phyloP scores from a whole-genome alignment of 441 rosid species.

The Metrosideros polymorpha region DNA sequence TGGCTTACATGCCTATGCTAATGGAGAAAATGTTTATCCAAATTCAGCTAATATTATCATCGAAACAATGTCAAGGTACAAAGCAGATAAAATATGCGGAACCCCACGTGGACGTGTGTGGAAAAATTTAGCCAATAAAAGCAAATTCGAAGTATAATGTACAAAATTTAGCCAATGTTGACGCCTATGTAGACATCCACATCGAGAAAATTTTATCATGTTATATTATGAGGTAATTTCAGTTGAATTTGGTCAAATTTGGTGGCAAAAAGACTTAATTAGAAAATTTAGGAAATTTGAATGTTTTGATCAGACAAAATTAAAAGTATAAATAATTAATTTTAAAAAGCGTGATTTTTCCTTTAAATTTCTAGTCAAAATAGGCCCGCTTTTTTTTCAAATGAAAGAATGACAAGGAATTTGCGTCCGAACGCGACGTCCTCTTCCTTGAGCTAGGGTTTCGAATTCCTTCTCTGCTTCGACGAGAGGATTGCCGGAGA shows the following conservation, averaged over 20 bases:
- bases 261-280: neutral
- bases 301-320: neutral
- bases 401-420: neutral
- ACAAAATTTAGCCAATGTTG: neutral
- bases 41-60: rapidly evolving
- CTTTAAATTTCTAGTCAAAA: neutral
- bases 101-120: rapidly evolving
- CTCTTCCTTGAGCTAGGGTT: neutral
- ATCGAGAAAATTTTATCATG: neutral
- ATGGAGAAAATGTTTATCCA: neutral
- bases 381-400: neutral
- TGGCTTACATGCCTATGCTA: too few relatives aligned
- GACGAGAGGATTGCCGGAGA: neutral
- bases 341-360: neutral
- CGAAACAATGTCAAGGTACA: rapidly evolving
- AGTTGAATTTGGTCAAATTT: neutral
- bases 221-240: neutral
- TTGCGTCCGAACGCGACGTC: neutral
- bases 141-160: neutral
- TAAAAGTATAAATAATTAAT: neutral
- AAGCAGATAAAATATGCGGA: rapidly evolving
- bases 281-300: neutral
- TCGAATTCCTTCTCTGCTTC: neutral
- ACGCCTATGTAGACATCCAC: neutral
- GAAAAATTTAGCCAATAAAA: neutral